These are phyloP conservation scores for Cladosporium sp. DNA, from an alignment of 2,329 filamentous ascomycete species.

Conservation along the genomic window DNA sequence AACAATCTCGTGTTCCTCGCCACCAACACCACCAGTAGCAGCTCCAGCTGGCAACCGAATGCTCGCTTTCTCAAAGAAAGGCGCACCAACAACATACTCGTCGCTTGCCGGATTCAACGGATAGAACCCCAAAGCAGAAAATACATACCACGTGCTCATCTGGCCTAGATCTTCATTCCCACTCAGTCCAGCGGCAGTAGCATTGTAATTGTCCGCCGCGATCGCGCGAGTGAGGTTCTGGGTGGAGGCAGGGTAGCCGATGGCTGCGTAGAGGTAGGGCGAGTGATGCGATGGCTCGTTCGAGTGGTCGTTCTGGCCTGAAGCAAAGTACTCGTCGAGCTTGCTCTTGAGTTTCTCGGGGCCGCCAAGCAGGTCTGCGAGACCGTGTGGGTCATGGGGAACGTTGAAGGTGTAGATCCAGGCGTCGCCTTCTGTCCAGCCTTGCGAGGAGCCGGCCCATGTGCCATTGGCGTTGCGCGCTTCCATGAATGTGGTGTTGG, in stretches of 20 bases:
- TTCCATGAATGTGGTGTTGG: constrained; percentile 44
- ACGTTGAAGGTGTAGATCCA: constrained; percentile 52
- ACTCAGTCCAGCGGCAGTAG: constrained; percentile 42
- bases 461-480: constrained; percentile 45
- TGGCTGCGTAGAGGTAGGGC: constrained; percentile 44
- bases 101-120: constrained; percentile 44
- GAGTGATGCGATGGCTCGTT: constrained; percentile 49
- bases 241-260: constrained; percentile 38
- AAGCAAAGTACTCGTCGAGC: constrained; percentile 44
- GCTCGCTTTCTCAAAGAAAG: constrained; percentile 44
- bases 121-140: constrained; percentile 47
- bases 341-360: constrained; percentile 38
- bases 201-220: constrained; percentile 42
- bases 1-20: constrained; percentile 28
- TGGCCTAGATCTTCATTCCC: constrained; percentile 49
- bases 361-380: constrained; percentile 39
- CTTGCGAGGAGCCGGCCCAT: constrained; percentile 42
- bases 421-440: constrained; percentile 48
- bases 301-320: constrained; percentile 45
- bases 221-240: constrained; percentile 38
- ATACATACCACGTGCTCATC: constrained; percentile 50
- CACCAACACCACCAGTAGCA: constrained; percentile 25
- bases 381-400: constrained; percentile 42
- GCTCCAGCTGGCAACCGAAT: constrained; percentile 36
- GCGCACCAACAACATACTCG: constrained; percentile 44